Conservation (phyloP, 768 basidiomycete genomes). For the Naganishia kalamii region DNA sequence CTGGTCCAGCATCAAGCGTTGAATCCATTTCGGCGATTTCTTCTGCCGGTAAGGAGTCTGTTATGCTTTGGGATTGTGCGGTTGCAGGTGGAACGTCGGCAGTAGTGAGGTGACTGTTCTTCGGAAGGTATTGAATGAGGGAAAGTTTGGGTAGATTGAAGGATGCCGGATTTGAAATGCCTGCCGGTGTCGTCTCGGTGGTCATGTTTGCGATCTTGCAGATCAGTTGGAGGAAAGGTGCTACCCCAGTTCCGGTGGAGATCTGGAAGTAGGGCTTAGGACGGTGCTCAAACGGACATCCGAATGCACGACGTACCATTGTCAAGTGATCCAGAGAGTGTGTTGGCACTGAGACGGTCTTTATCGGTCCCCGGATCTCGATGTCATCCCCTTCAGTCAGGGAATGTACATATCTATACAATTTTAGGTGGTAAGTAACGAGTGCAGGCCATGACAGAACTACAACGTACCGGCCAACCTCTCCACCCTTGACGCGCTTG, state of each 20-base stretch:
- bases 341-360: conserved; percentile 33
- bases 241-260: conserved; percentile 42
- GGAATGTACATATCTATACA: conserved; percentile 33
- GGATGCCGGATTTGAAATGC: not conserved
- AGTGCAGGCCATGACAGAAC: not conserved
- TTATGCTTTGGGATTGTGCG: not conserved
- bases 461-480: conserved; percentile 43
- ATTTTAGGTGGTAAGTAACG: not conserved
- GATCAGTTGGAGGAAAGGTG: conserved; percentile 43
- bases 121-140: conserved; percentile 34
- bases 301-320: conserved; percentile 31
- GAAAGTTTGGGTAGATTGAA: conserved; percentile 21
- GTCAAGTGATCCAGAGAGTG: conserved; percentile 34
- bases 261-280: conserved; percentile 28
- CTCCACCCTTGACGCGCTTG: conserved; percentile 42
- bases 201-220: conserved; percentile 28
- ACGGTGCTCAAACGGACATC: not conserved
- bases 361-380: conserved; percentile 40
- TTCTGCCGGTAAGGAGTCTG: conserved; percentile 4
- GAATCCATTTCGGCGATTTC: not conserved
- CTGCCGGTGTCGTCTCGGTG: not conserved
- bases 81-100: not conserved
- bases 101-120: not conserved
- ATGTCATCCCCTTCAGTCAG: conserved; percentile 32
- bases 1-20: not conserved